These are phyloP conservation scores for Eucalyptus brandiana DNA, from an alignment of 345 rosid species.

Conservation along the genomic window DNA sequence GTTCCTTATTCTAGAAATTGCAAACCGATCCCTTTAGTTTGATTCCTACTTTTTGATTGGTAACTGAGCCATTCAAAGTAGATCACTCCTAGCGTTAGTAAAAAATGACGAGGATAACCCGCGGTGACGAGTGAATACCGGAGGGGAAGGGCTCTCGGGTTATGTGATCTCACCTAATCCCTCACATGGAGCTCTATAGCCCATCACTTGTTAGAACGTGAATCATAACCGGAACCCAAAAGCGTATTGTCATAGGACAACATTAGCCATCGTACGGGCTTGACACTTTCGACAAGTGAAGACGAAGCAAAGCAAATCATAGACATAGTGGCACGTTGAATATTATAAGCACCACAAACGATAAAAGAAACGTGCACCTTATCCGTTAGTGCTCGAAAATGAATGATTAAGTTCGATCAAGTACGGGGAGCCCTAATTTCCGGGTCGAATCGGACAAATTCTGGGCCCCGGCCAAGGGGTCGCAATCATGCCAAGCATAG, in stretches of 20 bases:
- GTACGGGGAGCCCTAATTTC: background rate
- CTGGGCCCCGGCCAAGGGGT: background rate
- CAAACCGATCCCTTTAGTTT: background rate
- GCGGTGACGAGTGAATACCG: background rate
- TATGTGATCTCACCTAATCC: background rate
- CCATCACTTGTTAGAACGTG: background rate
- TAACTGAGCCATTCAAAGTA: too few species aligned
- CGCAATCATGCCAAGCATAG: background rate
- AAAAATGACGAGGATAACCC: background rate
- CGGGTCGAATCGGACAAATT: background rate
- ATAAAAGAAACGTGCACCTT: background rate
- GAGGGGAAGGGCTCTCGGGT: background rate
- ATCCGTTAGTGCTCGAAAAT: background rate
- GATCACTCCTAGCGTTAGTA: too few species aligned
- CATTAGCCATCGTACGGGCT: background rate
- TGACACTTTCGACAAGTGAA: background rate
- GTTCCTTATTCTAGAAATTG: too few species aligned
- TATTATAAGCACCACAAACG: background rate
- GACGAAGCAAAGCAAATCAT: background rate
- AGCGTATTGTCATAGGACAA: rapidly evolving
- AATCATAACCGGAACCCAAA: background rate
- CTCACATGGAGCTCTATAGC: background rate
- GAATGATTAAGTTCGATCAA: background rate
- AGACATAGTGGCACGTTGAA: background rate
- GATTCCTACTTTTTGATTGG: rapidly evolving